Conservation (phyloP, 148 eudicot species). For the Chenopodium album region DNA sequence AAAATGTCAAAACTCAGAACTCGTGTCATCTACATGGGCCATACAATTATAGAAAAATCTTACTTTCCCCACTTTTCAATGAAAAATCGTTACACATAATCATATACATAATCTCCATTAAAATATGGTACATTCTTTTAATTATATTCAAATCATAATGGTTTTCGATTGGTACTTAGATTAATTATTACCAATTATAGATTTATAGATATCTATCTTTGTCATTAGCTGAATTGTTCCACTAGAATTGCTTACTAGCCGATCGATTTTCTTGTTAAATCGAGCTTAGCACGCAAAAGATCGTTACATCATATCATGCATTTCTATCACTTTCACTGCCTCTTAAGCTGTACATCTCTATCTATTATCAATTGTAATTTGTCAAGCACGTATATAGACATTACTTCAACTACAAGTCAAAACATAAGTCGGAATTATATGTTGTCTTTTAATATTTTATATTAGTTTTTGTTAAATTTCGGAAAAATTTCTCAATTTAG, state of each 20-base stretch:
- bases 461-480: no score
- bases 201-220: conserved; percentile 18
- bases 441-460: no score
- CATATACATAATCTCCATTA: conserved; percentile 8
- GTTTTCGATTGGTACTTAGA: not conserved
- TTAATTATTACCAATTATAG: conserved; percentile 17
- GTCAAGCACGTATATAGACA: no score
- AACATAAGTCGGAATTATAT: no score
- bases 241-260: not conserved
- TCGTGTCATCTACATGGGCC: not conserved
- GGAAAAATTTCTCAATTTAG: no score
- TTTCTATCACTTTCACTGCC: no score
- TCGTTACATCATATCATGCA: not conserved
- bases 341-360: not conserved
- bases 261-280: not conserved
- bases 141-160: not conserved
- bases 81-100: conserved; percentile 10
- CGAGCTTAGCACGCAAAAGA: not conserved
- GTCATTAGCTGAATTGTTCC: conserved; percentile 10
- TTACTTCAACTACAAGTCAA: no score
- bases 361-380: no score
- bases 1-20: not conserved
- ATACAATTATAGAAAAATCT: not conserved
- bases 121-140: not conserved
- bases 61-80: not conserved